Conservation (phyloP, 306 rosid species). For the Fagus sylvatica region DNA sequence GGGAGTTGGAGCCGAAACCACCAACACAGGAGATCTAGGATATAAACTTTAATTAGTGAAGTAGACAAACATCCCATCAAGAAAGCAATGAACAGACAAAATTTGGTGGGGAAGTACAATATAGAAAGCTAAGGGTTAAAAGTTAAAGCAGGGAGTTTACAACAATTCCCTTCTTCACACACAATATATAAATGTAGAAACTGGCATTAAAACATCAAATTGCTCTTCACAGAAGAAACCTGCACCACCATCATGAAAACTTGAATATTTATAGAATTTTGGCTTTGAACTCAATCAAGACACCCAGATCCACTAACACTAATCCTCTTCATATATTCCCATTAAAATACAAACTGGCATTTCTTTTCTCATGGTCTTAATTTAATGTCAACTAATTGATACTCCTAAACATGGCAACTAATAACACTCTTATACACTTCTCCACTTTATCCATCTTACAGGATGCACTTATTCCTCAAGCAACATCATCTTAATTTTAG, state of each 20-base stretch:
- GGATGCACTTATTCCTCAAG: too few species aligned
- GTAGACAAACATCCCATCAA: conserved; percentile 12
- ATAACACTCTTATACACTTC: too few species aligned
- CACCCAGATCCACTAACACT: not conserved
- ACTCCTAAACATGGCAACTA: too few species aligned
- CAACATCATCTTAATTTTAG: too few species aligned
- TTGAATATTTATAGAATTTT: not conserved
- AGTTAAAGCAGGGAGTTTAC: too few species aligned
- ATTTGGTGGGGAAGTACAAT: not conserved
- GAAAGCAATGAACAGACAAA: not conserved
- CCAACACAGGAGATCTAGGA: conserved; percentile 91
- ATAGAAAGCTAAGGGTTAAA: not conserved
- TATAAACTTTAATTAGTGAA: conserved; percentile 42
- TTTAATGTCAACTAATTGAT: too few species aligned
- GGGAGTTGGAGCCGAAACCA: conserved; percentile 93
- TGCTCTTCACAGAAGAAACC: not conserved
- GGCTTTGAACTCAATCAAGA: not conserved
- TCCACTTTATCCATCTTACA: too few species aligned
- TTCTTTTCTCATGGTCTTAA: too few species aligned
- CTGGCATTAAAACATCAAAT: not conserved
- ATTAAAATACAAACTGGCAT: too few species aligned
- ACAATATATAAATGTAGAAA: not conserved
- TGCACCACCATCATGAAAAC: too few species aligned
- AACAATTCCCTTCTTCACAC: not conserved
- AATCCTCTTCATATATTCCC: too few species aligned